Evolutionary conservation across 352 stramenopile species (phyloP).

Genomic region (Lagenidium giganteum): DNA sequence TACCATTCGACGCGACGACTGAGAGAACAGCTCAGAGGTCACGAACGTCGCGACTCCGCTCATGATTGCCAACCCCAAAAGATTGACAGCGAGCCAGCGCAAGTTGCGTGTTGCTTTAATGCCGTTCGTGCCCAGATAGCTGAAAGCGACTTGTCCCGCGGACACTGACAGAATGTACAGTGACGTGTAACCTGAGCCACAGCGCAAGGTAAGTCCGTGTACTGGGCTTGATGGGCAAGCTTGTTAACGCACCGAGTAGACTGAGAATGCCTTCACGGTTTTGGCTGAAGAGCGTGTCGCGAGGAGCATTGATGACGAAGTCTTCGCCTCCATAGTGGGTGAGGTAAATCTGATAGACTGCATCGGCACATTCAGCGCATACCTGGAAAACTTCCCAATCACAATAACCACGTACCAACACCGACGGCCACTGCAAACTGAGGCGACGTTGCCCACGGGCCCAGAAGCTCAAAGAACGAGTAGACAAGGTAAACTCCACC

Average conservation of each 20-base stretch:
- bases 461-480: slow-evolving; percentile 45
- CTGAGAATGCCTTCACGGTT: slow-evolving; percentile 96
- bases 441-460: slow-evolving; percentile 37
- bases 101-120: slow-evolving; percentile 58
- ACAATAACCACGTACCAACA: slow-evolving; percentile 21
- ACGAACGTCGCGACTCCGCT: slow-evolving; percentile 56
- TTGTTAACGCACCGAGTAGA: slow-evolving; percentile 46
- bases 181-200: slow-evolving; percentile 82
- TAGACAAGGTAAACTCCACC: slow-evolving; percentile 75
- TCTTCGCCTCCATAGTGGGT: slow-evolving; percentile 67
- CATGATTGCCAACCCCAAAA: slow-evolving; percentile 32
- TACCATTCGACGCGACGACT: slow-evolving; percentile 72
- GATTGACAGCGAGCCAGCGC: slow-evolving; percentile 44
- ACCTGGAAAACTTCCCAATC: background rate
- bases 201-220: too few species aligned
- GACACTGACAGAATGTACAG: slow-evolving; percentile 84
- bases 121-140: slow-evolving; percentile 54
- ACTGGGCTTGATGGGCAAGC: too few species aligned
- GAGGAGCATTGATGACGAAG: slow-evolving; percentile 70
- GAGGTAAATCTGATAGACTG: slow-evolving; percentile 82
- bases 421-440: slow-evolving; percentile 32
- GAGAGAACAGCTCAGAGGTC: slow-evolving; percentile 42
- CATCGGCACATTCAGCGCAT: slow-evolving; percentile 7
- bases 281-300: slow-evolving; percentile 79
- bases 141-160: slow-evolving; percentile 56